phyloP scores from a whole-genome alignment of 2,329 filamentous ascomycete genomes.

The Orbilia javanica region DNA sequence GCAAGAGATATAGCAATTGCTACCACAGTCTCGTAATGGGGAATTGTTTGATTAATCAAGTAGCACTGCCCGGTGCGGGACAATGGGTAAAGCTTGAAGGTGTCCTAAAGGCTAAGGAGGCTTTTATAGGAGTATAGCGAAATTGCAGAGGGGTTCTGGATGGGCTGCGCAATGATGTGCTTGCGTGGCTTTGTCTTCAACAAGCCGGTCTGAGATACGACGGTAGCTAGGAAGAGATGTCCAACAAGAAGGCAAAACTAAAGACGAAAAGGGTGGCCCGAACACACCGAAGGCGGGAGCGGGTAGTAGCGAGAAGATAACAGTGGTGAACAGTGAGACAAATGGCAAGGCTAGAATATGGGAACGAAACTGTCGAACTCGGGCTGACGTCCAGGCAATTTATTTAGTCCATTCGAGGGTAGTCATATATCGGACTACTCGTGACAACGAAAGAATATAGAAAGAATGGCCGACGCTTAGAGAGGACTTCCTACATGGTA shows the following conservation, averaged over 20 bases:
- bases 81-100: background rate
- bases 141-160: conserved; percentile 31
- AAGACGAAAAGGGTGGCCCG: conserved; percentile 43
- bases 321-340: conserved; percentile 52
- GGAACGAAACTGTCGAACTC: conserved; percentile 43
- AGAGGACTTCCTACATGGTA: conserved; percentile 34
- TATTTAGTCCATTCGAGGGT: conserved; percentile 45
- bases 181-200: conserved; percentile 45
- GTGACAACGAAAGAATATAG: conserved; percentile 22
- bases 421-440: conserved; percentile 36
- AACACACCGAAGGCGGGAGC: conserved; percentile 42
- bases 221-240: conserved; percentile 9
- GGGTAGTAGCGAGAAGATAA: conserved; percentile 54
- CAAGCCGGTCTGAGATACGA: conserved; percentile 16
- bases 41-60: conserved; percentile 24
- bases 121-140: conserved; percentile 1
- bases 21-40: conserved; percentile 20
- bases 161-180: conserved; percentile 27
- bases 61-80: conserved; percentile 38
- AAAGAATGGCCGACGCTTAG: conserved; percentile 28
- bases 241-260: conserved; percentile 21
- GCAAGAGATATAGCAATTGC: conserved; percentile 29
- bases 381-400: conserved; percentile 55
- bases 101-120: conserved; percentile 2
- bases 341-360: conserved; percentile 55